Percentiles rank a stretch among this genome's conserved stretches.
These are phyloP conservation scores for Macrophomina tecta DNA, from an alignment of 2,329 filamentous ascomycete species.

Conservation along the genomic window DNA sequence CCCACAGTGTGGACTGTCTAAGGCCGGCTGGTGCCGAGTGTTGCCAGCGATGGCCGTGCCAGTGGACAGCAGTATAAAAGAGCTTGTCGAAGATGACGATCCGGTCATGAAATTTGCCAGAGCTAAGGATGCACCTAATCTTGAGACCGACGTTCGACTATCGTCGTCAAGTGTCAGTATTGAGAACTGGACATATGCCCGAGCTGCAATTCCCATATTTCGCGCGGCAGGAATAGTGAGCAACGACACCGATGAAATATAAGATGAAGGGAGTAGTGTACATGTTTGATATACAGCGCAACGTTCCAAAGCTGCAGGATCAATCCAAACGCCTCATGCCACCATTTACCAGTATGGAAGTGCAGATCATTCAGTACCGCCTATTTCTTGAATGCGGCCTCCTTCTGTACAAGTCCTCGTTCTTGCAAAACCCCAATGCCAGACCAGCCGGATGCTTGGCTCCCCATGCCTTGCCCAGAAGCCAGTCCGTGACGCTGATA, in stretches of 20 bases:
- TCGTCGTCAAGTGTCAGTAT: no score
- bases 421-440: constrained; percentile 28
- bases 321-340: background rate
- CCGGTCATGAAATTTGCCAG: no score
- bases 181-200: no score
- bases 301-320: background rate
- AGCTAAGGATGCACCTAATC: no score
- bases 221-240: background rate
- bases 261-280: constrained; percentile 14
- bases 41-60: background rate
- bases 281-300: constrained; percentile 16
- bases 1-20: constrained; percentile 11
- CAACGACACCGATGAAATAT: constrained; percentile 3
- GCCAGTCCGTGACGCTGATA: constrained; percentile 91
- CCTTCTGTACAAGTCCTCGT: constrained; percentile 37
- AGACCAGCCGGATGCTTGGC: constrained; percentile 39
- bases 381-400: constrained; percentile 31
- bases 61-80: no score
- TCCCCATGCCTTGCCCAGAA: constrained; percentile 77
- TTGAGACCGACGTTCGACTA: no score
- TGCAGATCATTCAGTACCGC: constrained; percentile 27
- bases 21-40: constrained; percentile 12
- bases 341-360: background rate
- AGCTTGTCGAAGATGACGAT: no score
- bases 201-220: no score